These are phyloP conservation scores for Lachnellula cervina DNA, from an alignment of 2,329 filamentous ascomycete genomes.

Conservation along the genomic window DNA sequence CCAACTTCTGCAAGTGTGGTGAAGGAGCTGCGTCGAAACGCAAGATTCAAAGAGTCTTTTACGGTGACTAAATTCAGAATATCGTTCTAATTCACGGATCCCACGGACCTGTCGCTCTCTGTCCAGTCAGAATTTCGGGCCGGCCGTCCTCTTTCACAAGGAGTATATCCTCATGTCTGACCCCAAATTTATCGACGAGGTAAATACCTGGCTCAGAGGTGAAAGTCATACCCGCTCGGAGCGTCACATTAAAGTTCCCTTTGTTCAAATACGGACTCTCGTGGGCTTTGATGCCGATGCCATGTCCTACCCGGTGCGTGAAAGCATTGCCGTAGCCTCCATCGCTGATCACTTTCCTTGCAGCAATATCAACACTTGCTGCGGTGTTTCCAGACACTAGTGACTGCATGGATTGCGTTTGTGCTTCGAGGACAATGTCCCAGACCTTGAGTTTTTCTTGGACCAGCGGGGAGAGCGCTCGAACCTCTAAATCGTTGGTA, in stretches of 20 bases:
- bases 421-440: constrained; percentile 58
- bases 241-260: constrained; percentile 44
- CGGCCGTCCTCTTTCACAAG: constrained; percentile 49
- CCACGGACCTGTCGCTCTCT: constrained; percentile 47
- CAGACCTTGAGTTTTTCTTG: constrained; percentile 53
- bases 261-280: constrained; percentile 62
- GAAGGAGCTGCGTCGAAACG: neutral
- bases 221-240: constrained; percentile 56
- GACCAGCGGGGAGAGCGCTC: constrained; percentile 17
- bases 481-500: constrained; percentile 1
- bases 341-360: constrained; percentile 49
- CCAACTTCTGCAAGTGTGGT: neutral
- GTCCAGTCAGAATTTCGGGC: constrained; percentile 51
- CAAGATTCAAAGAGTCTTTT: neutral
- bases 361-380: constrained; percentile 57
- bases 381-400: constrained; percentile 50
- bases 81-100: constrained; percentile 37
- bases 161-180: constrained; percentile 58
- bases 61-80: neutral
- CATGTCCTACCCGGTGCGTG: constrained; percentile 59
- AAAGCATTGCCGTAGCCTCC: constrained; percentile 56
- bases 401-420: constrained; percentile 48
- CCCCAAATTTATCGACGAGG: constrained; percentile 53
- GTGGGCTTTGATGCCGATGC: constrained; percentile 63
- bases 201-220: constrained; percentile 62